Percentiles rank a stretch among this genome's conserved stretches.
Evolutionary conservation across 495 filamentous ascomycete species (phyloP).

Genomic region (Tuber magnatum): DNA sequence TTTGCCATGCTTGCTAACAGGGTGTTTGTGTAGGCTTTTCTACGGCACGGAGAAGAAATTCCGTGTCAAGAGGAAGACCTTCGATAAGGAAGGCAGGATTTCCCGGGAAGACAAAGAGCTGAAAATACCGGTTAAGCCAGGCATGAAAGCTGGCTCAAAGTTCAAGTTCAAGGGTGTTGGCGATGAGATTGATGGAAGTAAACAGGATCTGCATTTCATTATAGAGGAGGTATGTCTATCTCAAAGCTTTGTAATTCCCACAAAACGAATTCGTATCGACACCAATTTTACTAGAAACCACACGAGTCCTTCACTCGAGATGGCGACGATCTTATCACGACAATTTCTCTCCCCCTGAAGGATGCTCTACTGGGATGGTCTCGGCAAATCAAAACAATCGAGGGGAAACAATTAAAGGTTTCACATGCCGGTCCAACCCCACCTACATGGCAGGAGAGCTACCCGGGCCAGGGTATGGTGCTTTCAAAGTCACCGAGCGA

Average conservation of each 20-base stretch:
- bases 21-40: conserved; percentile 49
- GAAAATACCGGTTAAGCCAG: conserved; percentile 89
- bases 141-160: conserved; percentile 90
- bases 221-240: conserved; percentile 73
- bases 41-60: conserved; percentile 85
- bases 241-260: neutral
- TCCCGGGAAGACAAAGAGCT: conserved; percentile 80
- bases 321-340: conserved; percentile 73
- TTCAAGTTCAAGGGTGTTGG: conserved; percentile 95
- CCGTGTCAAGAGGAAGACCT: conserved; percentile 93
- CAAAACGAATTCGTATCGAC: conserved; percentile 23
- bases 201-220: conserved; percentile 91
- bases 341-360: conserved; percentile 76
- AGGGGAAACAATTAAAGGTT: conserved; percentile 72
- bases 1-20: neutral
- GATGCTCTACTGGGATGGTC: conserved; percentile 96
- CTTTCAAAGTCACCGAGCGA: conserved; percentile 76
- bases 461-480: conserved; percentile 81
- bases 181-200: conserved; percentile 94
- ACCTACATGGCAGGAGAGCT: conserved; percentile 71
- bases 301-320: conserved; percentile 75
- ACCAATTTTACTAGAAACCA: conserved; percentile 55
- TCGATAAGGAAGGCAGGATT: conserved; percentile 73
- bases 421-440: conserved; percentile 73
- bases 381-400: conserved; percentile 84